phyloP scores from a whole-genome alignment of 208 protist species.

The Acanthamoeba sp. region DNA sequence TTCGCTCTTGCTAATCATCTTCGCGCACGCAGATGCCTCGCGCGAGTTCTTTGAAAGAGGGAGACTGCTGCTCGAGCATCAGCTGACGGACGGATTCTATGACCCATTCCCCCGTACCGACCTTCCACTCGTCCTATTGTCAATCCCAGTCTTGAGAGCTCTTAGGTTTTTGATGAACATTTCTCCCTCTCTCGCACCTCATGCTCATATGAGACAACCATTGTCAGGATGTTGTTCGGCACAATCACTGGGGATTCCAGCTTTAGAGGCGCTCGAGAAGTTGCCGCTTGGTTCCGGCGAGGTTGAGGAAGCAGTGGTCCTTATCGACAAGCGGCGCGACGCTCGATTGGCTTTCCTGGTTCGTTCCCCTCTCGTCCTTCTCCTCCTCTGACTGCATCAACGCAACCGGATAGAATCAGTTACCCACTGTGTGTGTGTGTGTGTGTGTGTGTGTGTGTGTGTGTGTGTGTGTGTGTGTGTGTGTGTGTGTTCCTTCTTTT shows the following conservation, averaged over 20 bases:
- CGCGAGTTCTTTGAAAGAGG: slow-evolving; percentile 31
- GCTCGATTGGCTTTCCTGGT: not conserved
- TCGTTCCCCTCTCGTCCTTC: not conserved
- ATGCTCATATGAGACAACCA: no score
- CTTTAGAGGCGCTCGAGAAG: not conserved
- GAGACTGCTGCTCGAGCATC: not conserved
- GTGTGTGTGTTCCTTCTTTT: no score
- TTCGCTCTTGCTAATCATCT: no score
- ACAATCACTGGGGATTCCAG: not conserved
- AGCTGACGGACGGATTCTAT: slow-evolving; percentile 23
- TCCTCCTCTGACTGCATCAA: not conserved
- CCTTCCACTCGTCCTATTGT: no score
- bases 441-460: no score
- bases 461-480: no score
- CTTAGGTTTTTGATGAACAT: not conserved
- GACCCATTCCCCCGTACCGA: not conserved
- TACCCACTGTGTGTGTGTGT: no score
- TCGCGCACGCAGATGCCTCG: not conserved
- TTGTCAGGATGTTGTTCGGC: no score
- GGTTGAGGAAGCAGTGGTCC: not conserved
- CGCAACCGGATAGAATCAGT: not conserved
- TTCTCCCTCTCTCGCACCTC: no score
- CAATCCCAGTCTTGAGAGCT: no score
- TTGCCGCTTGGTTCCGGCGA: not conserved
- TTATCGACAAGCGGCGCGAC: not conserved